Percentiles rank a stretch among this genome's conserved stretches.
Evolutionary conservation across 805 yeast species (phyloP).

Genomic region (Diddensiella caesifluorescens): DNA sequence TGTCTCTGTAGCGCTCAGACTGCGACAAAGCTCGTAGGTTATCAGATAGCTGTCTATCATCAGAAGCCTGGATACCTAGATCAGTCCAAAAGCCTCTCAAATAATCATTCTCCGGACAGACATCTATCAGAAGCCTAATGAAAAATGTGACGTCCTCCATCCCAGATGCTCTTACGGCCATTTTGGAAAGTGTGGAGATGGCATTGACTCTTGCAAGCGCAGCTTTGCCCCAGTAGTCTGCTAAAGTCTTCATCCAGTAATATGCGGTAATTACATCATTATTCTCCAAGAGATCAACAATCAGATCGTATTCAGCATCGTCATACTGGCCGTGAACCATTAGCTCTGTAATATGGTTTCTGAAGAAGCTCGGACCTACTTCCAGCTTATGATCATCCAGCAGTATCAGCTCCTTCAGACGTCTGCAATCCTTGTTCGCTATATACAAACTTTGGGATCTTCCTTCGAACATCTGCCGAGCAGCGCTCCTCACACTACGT

Average conservation of each 20-base stretch:
- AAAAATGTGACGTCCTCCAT: background rate
- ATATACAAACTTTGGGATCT: too few species aligned
- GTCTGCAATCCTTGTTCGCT: too few species aligned
- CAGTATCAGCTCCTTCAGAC: too few species aligned
- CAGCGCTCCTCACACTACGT: too few species aligned
- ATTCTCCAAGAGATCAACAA: background rate
- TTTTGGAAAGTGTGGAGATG: conserved; percentile 4
- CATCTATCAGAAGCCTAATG: background rate
- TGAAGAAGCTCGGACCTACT: too few species aligned
- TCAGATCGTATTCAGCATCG: conserved; percentile 6
- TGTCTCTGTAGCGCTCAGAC: background rate
- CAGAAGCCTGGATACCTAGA: too few species aligned
- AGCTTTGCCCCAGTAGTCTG: background rate
- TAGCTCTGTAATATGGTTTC: too few species aligned
- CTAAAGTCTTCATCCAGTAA: background rate
- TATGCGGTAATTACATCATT: background rate
- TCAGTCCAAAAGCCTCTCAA: background rate
- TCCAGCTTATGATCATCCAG: too few species aligned
- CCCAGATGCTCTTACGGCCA: background rate
- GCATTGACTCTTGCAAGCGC: background rate
- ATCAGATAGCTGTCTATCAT: background rate
- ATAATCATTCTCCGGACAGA: background rate
- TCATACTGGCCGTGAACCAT: too few species aligned
- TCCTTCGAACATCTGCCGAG: too few species aligned
- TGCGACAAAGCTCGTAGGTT: background rate